phyloP scores from a whole-genome alignment of 306 rosid genomes.

The Medicago truncatula region DNA sequence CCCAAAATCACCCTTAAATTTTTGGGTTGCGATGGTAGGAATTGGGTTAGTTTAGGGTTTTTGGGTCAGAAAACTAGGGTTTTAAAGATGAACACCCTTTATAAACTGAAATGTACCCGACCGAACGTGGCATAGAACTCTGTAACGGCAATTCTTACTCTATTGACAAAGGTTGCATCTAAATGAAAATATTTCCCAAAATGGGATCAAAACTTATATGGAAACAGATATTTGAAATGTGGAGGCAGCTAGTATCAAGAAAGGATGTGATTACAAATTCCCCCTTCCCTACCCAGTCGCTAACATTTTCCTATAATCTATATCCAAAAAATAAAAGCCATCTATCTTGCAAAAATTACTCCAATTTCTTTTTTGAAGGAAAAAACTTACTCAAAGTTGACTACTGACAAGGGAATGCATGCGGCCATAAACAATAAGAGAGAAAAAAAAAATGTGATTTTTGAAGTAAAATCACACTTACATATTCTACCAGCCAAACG shows the following conservation, averaged over 20 bases:
- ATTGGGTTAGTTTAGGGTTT: conserved; percentile 8
- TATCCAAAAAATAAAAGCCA: neutral
- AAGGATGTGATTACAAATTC: conserved; percentile 13
- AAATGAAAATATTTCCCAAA: conserved; percentile 15
- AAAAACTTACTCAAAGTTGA: neutral
- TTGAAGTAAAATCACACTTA: neutral
- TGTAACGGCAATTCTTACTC: too few species aligned
- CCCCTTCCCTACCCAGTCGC: neutral
- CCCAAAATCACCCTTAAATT: neutral
- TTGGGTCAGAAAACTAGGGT: neutral
- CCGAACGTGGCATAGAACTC: neutral
- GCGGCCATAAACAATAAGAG: neutral
- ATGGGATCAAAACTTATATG: neutral
- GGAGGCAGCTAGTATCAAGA: conserved; percentile 5
- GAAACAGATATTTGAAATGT: conserved; percentile 20
- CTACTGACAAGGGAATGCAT: neutral
- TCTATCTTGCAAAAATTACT: neutral
- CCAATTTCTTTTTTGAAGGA: neutral
- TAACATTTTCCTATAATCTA: conserved; percentile 6
- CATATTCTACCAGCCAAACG: neutral
- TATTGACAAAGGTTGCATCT: neutral
- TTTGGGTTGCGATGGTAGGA: neutral
- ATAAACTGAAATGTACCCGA: neutral
- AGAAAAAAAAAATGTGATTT: neutral
- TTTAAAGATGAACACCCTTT: neutral